phyloP scores from a whole-genome alignment of 345 rosid genomes.

The Gossypium stocksii region DNA sequence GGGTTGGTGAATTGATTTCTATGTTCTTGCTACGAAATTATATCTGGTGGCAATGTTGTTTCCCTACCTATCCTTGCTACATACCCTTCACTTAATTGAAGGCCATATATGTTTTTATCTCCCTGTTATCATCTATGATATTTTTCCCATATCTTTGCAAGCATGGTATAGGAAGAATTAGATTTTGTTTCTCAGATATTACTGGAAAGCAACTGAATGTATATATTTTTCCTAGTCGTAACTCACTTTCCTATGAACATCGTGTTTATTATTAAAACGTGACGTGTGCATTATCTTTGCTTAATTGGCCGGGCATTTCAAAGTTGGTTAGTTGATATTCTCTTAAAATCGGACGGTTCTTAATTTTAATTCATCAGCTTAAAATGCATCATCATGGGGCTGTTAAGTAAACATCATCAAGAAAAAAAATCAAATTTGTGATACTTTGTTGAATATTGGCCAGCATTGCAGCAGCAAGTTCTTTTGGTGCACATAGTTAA shows the following conservation, averaged over 20 bases:
- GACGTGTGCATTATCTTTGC: too few species aligned
- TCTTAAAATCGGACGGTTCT: too few species aligned
- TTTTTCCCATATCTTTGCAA: not conserved
- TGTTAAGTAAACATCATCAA: too few species aligned
- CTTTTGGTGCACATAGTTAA: too few species aligned
- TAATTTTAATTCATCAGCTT: too few species aligned
- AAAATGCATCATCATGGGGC: too few species aligned
- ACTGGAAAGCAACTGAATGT: not conserved
- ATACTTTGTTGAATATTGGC: too few species aligned
- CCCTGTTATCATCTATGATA: too few species aligned
- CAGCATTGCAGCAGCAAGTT: too few species aligned
- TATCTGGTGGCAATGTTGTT: slow-evolving; percentile 19
- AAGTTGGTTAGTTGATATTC: too few species aligned
- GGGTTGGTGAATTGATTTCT: not conserved
- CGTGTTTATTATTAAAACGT: not conserved
- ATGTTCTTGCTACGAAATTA: not conserved
- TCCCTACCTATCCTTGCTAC: not conserved
- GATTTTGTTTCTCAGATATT: not conserved
- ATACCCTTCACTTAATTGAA: not conserved
- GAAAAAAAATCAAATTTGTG: too few species aligned
- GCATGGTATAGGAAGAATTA: not conserved
- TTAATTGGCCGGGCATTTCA: too few species aligned
- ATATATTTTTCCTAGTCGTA: not conserved
- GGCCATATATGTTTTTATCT: not conserved
- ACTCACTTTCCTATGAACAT: not conserved